phyloP scores from a whole-genome alignment of 2,329 filamentous ascomycete genomes.

The Microdochium paspali region DNA sequence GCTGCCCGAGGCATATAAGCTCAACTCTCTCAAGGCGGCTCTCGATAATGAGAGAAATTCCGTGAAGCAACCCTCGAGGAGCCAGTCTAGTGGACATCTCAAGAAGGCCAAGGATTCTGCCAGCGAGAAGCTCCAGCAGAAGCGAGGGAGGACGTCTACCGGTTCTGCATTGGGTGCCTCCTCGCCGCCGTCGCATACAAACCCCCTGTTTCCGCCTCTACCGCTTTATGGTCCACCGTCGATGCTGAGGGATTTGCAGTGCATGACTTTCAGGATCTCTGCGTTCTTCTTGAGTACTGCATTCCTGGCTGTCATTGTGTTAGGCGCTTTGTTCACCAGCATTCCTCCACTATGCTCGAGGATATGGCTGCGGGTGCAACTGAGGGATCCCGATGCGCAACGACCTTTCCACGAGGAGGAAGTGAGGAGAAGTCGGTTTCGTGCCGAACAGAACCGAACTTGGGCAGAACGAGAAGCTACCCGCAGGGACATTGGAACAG shows the following conservation, averaged over 20 bases:
- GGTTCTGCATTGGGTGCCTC: conserved; percentile 34
- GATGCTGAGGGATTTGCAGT: conserved; percentile 54
- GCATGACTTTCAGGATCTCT: conserved; percentile 51
- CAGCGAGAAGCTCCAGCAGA: conserved; percentile 20
- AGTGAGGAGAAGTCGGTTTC: conserved; percentile 39
- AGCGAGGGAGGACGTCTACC: conserved; percentile 30
- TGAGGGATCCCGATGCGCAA: conserved; percentile 47
- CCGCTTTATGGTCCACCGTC: conserved; percentile 74
- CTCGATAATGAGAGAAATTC: conserved; percentile 17
- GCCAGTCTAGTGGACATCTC: neutral
- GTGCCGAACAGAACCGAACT: conserved; percentile 47
- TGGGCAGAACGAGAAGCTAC: conserved; percentile 45
- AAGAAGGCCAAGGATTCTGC: conserved; percentile 3
- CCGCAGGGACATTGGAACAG: conserved; percentile 18
- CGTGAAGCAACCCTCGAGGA: neutral
- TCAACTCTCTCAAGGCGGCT: conserved; percentile 54
- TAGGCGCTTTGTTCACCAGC: conserved; percentile 63
- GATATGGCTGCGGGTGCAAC: conserved; percentile 42
- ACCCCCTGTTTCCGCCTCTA: conserved; percentile 76
- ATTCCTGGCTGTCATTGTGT: conserved; percentile 68
- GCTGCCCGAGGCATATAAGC: conserved; percentile 57
- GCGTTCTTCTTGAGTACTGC: conserved; percentile 69
- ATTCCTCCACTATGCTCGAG: conserved; percentile 42
- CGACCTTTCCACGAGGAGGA: conserved; percentile 72
- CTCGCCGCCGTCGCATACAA: conserved; percentile 59